phyloP scores from a whole-genome alignment of 78 protist genomes.

The Dictyostelium intermedium region DNA sequence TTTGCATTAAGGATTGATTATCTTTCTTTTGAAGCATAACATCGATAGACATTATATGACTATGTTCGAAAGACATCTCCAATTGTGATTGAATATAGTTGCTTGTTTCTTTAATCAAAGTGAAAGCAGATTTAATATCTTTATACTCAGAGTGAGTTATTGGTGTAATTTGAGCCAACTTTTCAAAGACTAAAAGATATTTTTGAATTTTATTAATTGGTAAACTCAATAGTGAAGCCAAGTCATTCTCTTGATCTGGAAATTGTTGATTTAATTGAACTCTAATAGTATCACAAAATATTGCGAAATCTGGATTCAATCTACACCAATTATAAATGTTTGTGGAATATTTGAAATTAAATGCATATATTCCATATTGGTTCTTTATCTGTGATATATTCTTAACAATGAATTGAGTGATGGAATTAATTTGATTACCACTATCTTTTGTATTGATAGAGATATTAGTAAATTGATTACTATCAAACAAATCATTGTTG shows the following conservation, averaged over 20 bases:
- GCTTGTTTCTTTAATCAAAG: constrained; percentile 26
- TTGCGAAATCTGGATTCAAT: constrained; percentile 42
- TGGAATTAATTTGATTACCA: background rate
- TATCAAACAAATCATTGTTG: background rate
- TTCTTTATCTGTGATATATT: constrained; percentile 31
- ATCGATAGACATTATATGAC: constrained; percentile 42
- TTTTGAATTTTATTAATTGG: constrained; percentile 71
- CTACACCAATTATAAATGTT: constrained; percentile 49
- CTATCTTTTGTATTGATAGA: background rate
- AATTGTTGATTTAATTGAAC: background rate
- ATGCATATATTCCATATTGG: constrained; percentile 54
- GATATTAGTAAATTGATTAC: background rate
- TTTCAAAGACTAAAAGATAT: constrained; percentile 19
- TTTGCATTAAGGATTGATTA: background rate
- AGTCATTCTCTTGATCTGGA: constrained; percentile 43
- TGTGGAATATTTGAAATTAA: constrained; percentile 60
- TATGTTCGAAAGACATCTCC: constrained; percentile 66
- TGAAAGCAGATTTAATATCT: constrained; percentile 13
- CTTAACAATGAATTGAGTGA: constrained; percentile 48
- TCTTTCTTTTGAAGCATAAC: constrained; percentile 39
- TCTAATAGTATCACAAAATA: background rate
- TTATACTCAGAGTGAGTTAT: constrained; percentile 11
- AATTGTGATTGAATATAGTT: constrained; percentile 52
- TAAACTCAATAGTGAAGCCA: constrained; percentile 19
- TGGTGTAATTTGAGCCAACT: constrained; percentile 45